Evolutionary conservation across 2,329 filamentous ascomycete species (phyloP).

Genomic region (Ophiognomonia clavigignenti-juglandacearum): DNA sequence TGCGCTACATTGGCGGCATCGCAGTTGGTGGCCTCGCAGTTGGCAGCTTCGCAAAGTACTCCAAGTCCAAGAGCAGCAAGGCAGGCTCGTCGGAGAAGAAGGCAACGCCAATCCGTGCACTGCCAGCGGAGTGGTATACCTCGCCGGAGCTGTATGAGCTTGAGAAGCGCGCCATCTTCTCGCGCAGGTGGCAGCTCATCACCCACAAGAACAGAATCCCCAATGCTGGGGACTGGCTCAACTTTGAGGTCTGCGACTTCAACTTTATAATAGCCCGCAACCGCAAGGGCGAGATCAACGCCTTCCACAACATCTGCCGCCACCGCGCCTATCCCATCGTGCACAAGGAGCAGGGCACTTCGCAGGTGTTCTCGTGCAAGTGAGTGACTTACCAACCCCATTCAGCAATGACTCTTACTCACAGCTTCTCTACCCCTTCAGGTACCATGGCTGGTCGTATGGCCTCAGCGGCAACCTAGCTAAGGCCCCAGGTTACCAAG

Average conservation of each 20-base stretch:
- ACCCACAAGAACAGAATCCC: slow-evolving; percentile 47
- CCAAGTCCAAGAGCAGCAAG: neutral
- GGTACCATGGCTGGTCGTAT: slow-evolving; percentile 48
- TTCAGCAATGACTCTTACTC: neutral
- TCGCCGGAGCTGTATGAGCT: slow-evolving; percentile 51
- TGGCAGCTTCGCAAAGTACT: slow-evolving; percentile 1
- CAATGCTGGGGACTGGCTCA: slow-evolving; percentile 52
- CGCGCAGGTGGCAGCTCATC: slow-evolving; percentile 50
- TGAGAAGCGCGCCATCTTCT: slow-evolving; percentile 53
- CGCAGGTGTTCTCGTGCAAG: slow-evolving; percentile 50
- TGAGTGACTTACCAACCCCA: slow-evolving; percentile 21
- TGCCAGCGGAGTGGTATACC: slow-evolving; percentile 49
- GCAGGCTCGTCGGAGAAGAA: no score
- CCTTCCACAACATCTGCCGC: slow-evolving; percentile 59
- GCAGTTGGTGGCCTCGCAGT: neutral
- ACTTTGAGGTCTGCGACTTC: slow-evolving; percentile 50
- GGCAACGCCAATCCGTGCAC: slow-evolving; percentile 29
- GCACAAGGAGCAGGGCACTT: slow-evolving; percentile 42
- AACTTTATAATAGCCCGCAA: slow-evolving; percentile 49
- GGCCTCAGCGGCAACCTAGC: slow-evolving; percentile 51
- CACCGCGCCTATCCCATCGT: slow-evolving; percentile 58
- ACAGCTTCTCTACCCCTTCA: neutral
- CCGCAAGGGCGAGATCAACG: slow-evolving; percentile 47
- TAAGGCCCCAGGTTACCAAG: slow-evolving; percentile 56
- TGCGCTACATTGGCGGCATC: slow-evolving; percentile 5